Base-by-base conservation (phyloP, 1,284 basidiomycete genomes). In the Trametes versicolor region DNA sequence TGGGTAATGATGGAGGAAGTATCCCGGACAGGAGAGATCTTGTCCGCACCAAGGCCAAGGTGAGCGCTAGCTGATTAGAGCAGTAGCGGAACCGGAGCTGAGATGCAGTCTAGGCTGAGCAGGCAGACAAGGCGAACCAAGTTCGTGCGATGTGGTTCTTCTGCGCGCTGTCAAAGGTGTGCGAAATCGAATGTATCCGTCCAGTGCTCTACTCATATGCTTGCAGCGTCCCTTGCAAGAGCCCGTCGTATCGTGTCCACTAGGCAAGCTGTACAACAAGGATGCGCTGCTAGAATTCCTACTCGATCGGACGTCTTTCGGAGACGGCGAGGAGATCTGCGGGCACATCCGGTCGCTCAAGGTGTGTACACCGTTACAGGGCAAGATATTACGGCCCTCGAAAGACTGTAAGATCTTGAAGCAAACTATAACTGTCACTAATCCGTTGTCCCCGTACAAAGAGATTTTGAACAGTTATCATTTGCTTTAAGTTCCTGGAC, bases 181-280 rank as follows among this genome's bases (percentile, higher is more conserved):
- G 83, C 76, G 17, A 4, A 21, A 21, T 23, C 5, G 34, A 15
- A 23, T 9, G 34, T 8, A 34, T 12, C 0, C n/a, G 0, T 2
- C 25, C 36, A 7, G 17, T 57, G 29, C 29, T 41, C 7, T 34
- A 23, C 21, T 9, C 51, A 65, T 2, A 66, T n/a, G 60, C 10
- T 51, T 34, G 65, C 15, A 96, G 94, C 86, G 87, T 66, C 89
- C 89, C n/a, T 82, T 98, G 2, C 86, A 90, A 71, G 89, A 94
- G 67, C 96, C 96, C 0, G 83, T 97, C 15, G 96, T 97, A 0
- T 90, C 95, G 0, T 97, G 95, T 78, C 89, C 90, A 0, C 82
- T 98, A 0, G 96, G 96, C 29, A 96, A 96, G 77, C 82, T 98
- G 2, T 98, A 97, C 76, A 98, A 98, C 79, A 97, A 97, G 76